Evolutionary conservation across 108 stramenopile genomes (phyloP), one percentile per base, ranked within the genome.

Genomic region (Nitzschia putrida): DNA sequence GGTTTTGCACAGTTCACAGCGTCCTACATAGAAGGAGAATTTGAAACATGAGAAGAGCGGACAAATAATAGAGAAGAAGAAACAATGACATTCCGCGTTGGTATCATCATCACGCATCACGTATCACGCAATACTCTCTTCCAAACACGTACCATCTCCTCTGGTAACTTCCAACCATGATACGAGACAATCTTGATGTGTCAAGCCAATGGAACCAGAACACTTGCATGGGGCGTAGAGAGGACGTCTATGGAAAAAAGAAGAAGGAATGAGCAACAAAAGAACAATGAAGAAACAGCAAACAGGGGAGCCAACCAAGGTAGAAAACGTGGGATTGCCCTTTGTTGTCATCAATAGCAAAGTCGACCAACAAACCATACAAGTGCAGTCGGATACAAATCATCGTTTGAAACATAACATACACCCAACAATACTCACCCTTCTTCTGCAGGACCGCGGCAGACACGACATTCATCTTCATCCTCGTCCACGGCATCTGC

Each of bases 161-260:
- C 83, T 74, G 14, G 86, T 87, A 0, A 94, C 89, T 37, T 83
- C 86, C 24, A 94, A 84, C 95, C 95, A 96, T 0, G 86, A 83
- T 41, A 82, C 83, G 39, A 96, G 80, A 60, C 95, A 96, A 53
- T 96, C 95, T 73, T 96, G 92, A 72, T 96, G 95, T n/a, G 80
- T 82, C 66, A 88, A 63, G 16, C 89, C 87, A 44, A 96, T 96
- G n/a, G 92, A 92, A 38, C 95, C 95, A 0, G 90, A 89, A 64
- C 95, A 96, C 70, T 87, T 89, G 73, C 95, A 96, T 0, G 95
- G 93, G 38, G 73, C 56, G 71, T 81, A 92, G 20, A 96, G 78
- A 3, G 90, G 88, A 21, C 80, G 85, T 16, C 88, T 90, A 79
- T 64, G 29, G 40, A 50, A 23, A 71, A 0, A 14, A 54, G 44